Evolutionary conservation across 768 basidiomycete species (phyloP).

Genomic region (Cystoderma amianthinum): DNA sequence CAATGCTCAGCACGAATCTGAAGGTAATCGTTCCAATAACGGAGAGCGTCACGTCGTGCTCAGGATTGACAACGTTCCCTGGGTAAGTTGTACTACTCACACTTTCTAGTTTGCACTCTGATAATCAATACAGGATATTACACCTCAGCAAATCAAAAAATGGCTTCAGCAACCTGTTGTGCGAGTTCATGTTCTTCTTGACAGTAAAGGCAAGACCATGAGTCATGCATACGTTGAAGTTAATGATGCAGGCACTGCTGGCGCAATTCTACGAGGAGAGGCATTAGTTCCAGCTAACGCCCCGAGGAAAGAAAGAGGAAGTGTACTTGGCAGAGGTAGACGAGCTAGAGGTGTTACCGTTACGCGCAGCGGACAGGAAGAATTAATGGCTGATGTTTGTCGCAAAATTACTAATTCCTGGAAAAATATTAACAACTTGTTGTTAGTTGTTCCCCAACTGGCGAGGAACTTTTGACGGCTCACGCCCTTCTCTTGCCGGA

Average conservation of each 20-base stretch:
- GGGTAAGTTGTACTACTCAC: constrained; percentile 53
- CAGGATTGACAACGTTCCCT: constrained; percentile 84
- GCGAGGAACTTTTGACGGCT: constrained; percentile 69
- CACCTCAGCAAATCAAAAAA: constrained; percentile 58
- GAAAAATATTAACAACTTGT: background rate
- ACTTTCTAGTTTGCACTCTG: no score
- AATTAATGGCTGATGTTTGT: constrained; percentile 71
- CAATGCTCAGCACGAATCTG: constrained; percentile 4
- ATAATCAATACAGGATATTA: constrained; percentile 58
- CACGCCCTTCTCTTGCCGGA: constrained; percentile 60
- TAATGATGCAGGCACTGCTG: constrained; percentile 50
- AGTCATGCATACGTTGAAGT: constrained; percentile 84
- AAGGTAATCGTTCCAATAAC: constrained; percentile 10
- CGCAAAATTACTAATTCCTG: background rate
- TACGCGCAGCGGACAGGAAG: constrained; percentile 73
- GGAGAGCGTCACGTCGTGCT: constrained; percentile 51
- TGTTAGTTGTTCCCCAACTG: constrained; percentile 74
- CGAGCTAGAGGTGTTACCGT: constrained; percentile 81
- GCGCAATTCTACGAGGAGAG: constrained; percentile 59
- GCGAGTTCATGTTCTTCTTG: constrained; percentile 73
- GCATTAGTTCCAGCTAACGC: constrained; percentile 17
- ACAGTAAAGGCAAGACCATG: constrained; percentile 75
- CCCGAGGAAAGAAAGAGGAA: constrained; percentile 43
- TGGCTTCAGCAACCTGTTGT: constrained; percentile 71
- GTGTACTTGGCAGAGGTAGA: constrained; percentile 70